These are phyloP conservation scores for Globisporangium alternatum DNA, from an alignment of 352 stramenopile genomes.

Conservation along the genomic window DNA sequence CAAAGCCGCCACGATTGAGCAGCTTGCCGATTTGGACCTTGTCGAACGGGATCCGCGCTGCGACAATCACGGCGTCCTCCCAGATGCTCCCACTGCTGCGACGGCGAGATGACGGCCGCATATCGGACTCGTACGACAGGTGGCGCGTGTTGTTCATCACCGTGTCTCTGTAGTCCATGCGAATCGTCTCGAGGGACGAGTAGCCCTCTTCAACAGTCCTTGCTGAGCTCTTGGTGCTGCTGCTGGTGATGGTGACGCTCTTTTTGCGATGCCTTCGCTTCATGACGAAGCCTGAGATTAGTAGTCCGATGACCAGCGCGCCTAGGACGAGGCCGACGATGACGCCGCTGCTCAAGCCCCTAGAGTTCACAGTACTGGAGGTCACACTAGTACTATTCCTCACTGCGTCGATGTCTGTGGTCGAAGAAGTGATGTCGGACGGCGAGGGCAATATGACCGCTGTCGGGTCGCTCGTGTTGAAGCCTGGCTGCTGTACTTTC, in stretches of 20 bases:
- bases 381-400: too few species aligned
- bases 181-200: conserved; percentile 9
- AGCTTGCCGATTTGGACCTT: conserved; percentile 31
- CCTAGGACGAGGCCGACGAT: conserved; percentile 12
- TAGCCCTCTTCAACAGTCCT: conserved; percentile 4
- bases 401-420: not conserved
- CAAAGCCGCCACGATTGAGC: conserved; percentile 31
- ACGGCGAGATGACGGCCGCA: not conserved
- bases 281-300: conserved; percentile 14
- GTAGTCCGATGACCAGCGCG: conserved; percentile 10
- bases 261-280: conserved; percentile 6
- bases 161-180: not conserved
- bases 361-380: not conserved
- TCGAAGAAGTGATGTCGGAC: not conserved
- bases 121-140: conserved; percentile 8
- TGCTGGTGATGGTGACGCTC: not conserved
- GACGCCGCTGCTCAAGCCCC: conserved; percentile 5
- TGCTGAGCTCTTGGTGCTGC: conserved; percentile 2
- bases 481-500: conserved; percentile 9
- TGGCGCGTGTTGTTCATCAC: conserved; percentile 15
- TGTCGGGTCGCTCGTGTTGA: conserved; percentile 13
- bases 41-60: conserved; percentile 35
- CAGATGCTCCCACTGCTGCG: conserved; percentile 22
- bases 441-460: not conserved
- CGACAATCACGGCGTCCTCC: conserved; percentile 36